Evolutionary conservation across 2,329 filamentous ascomycete species (phyloP).

Genomic region (Trichoderma polysporum): DNA sequence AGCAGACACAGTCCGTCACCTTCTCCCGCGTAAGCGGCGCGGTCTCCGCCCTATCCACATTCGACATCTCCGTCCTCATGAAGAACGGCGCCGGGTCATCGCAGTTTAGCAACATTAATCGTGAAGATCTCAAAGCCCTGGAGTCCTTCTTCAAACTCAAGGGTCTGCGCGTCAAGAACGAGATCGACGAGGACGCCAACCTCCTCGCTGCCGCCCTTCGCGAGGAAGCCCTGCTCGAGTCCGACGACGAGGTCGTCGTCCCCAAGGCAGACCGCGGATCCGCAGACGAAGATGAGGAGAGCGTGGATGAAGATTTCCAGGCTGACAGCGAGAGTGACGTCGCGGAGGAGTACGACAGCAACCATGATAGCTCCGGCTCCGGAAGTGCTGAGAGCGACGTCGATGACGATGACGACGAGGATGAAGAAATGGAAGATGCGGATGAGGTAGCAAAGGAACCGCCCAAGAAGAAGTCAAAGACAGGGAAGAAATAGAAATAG

Average conservation of each 20-base stretch:
- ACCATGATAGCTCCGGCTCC: constrained; percentile 79
- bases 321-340: constrained; percentile 92
- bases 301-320: constrained; percentile 92
- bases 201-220: constrained; percentile 77
- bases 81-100: constrained; percentile 85
- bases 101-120: constrained; percentile 99
- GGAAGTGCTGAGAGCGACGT: constrained; percentile 58
- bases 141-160: constrained; percentile 98
- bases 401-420: constrained; percentile 43
- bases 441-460: constrained; percentile 41
- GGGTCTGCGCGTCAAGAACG: constrained; percentile 93
- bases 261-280: constrained; percentile 76
- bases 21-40: constrained; percentile 95
- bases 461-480: constrained; percentile 53
- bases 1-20: constrained; percentile 86
- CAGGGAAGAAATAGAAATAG: not conserved
- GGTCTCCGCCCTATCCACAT: constrained; percentile 89
- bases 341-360: constrained; percentile 92
- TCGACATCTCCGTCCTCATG: constrained; percentile 91
- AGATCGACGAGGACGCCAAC: constrained; percentile 92
- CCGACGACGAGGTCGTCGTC: constrained; percentile 76
- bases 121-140: constrained; percentile 94
- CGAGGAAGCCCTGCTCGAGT: constrained; percentile 78
- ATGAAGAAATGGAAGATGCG: constrained; percentile 37
- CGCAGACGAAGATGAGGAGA: constrained; percentile 94